Conservation (phyloP, 2,329 filamentous ascomycete genomes). For the Apiospora malaysiana region DNA sequence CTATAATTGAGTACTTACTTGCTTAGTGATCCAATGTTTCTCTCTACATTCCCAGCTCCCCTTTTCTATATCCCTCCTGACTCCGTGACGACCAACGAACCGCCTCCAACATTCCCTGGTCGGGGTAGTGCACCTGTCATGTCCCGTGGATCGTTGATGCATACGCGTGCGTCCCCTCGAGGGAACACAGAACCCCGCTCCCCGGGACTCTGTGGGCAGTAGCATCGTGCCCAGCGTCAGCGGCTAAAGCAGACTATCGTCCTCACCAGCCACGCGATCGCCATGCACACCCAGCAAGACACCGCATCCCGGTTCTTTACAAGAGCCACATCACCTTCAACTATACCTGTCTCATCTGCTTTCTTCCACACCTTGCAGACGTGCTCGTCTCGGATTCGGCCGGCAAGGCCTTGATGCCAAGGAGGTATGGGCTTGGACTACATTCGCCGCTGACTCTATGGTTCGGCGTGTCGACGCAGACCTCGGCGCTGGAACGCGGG, state of each 20-base stretch:
- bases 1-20: too few species aligned
- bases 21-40: neutral
- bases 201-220: constrained; percentile 31
- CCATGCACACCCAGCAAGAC: constrained; percentile 35
- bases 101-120: constrained; percentile 27
- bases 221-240: constrained; percentile 34
- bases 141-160: constrained; percentile 28
- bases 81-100: constrained; percentile 27
- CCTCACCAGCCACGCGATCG: constrained; percentile 25
- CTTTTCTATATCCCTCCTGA: neutral
- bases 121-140: constrained; percentile 26
- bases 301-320: constrained; percentile 23
- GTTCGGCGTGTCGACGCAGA: constrained; percentile 36
- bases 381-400: constrained; percentile 39
- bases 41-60: neutral
- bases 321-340: constrained; percentile 23
- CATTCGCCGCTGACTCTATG: constrained; percentile 35
- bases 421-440: constrained; percentile 33
- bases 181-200: constrained; percentile 32
- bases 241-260: constrained; percentile 34
- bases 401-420: constrained; percentile 37
- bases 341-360: constrained; percentile 25
- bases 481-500: constrained; percentile 40
- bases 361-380: constrained; percentile 33
- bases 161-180: constrained; percentile 29